phyloP scores from a whole-genome alignment of 352 stramenopile species.

The Thraustochytrium striatum region DNA sequence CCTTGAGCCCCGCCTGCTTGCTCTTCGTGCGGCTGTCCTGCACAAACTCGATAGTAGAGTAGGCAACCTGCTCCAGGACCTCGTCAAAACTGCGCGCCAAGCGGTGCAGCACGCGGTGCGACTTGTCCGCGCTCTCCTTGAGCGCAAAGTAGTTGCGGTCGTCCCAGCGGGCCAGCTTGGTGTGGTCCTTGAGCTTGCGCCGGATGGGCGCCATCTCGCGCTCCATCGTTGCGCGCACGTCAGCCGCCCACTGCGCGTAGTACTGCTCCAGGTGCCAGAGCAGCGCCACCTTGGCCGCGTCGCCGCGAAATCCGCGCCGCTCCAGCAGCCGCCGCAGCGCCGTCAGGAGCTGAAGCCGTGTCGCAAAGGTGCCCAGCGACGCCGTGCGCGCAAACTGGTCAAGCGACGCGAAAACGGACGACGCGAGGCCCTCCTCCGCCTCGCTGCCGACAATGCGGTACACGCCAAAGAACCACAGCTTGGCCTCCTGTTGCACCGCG shows the following conservation, averaged over 20 bases:
- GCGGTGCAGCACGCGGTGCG: slow-evolving; percentile 96
- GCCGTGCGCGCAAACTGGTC: slow-evolving; percentile 56
- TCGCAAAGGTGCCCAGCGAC: slow-evolving; percentile 60
- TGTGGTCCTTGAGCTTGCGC: slow-evolving; percentile 84
- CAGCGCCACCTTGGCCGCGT: slow-evolving; percentile 70
- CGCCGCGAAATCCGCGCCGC: slow-evolving; percentile 32
- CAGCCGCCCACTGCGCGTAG: slow-evolving; percentile 79
- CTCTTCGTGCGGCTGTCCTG: slow-evolving; percentile 35
- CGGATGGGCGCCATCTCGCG: slow-evolving; percentile 80
- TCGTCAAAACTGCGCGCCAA: slow-evolving; percentile 84
- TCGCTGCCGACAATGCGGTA: not conserved
- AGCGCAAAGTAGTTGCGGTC: slow-evolving; percentile 99
- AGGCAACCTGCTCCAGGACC: slow-evolving; percentile 65
- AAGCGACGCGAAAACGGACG: slow-evolving; percentile 27
- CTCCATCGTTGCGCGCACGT: slow-evolving; percentile 67
- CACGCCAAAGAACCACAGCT: slow-evolving; percentile 53
- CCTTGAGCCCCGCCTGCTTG: not conserved
- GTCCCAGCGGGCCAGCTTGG: slow-evolving; percentile 98
- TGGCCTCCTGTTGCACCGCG: slow-evolving; percentile 25
- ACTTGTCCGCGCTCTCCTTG: slow-evolving; percentile 93
- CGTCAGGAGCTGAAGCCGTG: slow-evolving; percentile 60
- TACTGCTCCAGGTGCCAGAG: slow-evolving; percentile 87
- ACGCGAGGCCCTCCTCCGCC: slow-evolving; percentile 8
- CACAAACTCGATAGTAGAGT: slow-evolving; percentile 69
- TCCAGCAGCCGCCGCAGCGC: slow-evolving; percentile 58